A percentile compares a stretch with the other conserved stretches of the same genome.
phyloP scores from a whole-genome alignment of 2,329 filamentous ascomycete genomes.

The Ascochyta clinopodiicola region DNA sequence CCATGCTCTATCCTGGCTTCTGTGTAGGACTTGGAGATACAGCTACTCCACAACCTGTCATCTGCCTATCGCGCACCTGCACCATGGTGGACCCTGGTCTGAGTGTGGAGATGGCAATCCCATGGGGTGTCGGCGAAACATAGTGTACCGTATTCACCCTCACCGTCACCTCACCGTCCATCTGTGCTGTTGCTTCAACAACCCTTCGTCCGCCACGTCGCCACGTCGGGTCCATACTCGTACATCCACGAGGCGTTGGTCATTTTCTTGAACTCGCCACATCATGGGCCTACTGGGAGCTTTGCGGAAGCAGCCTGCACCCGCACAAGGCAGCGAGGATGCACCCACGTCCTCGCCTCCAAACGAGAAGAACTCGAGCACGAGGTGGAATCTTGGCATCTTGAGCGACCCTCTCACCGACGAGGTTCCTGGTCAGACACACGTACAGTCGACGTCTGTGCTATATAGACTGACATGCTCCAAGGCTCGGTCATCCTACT shows the following conservation, averaged over 20 bases:
- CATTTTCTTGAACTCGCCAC: background rate
- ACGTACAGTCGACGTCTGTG: background rate
- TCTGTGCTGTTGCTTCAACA: slow-evolving; percentile 1
- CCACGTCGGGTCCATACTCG: background rate
- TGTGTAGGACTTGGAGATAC: background rate
- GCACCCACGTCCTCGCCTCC: background rate
- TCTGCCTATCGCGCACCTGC: slow-evolving; percentile 24
- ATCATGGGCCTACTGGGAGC: slow-evolving; percentile 29
- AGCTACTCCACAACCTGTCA: slow-evolving; percentile 25
- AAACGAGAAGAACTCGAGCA: slow-evolving; percentile 14
- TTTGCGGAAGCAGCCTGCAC: slow-evolving; percentile 24
- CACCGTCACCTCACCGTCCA: background rate
- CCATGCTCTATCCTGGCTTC: slow-evolving; percentile 10
- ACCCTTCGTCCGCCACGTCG: background rate
- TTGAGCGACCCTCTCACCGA: slow-evolving; percentile 81
- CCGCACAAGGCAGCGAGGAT: slow-evolving; percentile 5
- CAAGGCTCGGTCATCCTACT: slow-evolving; percentile 67
- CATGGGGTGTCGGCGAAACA: slow-evolving; percentile 15
- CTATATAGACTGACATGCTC: background rate
- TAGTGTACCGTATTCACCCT: slow-evolving; percentile 10
- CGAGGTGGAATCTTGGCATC: slow-evolving; percentile 72
- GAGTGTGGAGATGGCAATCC: slow-evolving; percentile 3
- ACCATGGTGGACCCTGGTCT: slow-evolving; percentile 19
- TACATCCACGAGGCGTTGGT: background rate
- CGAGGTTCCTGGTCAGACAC: slow-evolving; percentile 77